Evolutionary conservation across 305 asterid species (phyloP).

Genomic region (Salvia sclarea): DNA sequence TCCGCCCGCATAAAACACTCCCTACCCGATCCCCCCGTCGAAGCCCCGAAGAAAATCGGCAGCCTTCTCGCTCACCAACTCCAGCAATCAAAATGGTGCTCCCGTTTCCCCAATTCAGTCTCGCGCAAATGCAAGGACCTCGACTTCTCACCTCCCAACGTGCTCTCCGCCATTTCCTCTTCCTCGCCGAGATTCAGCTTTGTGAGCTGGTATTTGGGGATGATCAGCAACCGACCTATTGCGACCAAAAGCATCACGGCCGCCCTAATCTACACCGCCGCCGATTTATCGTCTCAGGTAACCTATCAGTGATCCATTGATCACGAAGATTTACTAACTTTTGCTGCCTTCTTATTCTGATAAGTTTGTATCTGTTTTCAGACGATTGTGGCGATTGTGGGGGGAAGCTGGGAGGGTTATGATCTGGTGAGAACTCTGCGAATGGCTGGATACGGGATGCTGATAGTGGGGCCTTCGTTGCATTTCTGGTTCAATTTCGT

Average conservation of each 20-base stretch:
- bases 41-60: conserved; percentile 23
- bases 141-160: conserved; percentile 35
- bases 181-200: conserved; percentile 45
- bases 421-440: conserved; percentile 65
- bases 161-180: conserved; percentile 33
- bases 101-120: conserved; percentile 46
- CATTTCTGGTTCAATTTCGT: conserved; percentile 81
- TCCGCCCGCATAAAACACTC: conserved; percentile 22
- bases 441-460: conserved; percentile 80
- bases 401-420: conserved; percentile 38
- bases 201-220: conserved; percentile 73
- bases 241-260: conserved; percentile 73
- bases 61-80: conserved; percentile 16
- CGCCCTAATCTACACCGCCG: conserved; percentile 69
- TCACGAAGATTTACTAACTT: neutral
- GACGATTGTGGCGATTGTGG: conserved; percentile 54
- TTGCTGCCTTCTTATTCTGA: neutral
- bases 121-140: conserved; percentile 39
- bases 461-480: conserved; percentile 78
- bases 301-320: neutral
- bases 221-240: conserved; percentile 66
- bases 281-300: conserved; percentile 89
- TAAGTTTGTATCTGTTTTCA: conserved; percentile 25
- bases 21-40: conserved; percentile 28
- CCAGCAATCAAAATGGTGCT: conserved; percentile 49